Conservation (phyloP, 2,329 filamentous ascomycete genomes). For the Myriosclerotinia scirpicola region DNA sequence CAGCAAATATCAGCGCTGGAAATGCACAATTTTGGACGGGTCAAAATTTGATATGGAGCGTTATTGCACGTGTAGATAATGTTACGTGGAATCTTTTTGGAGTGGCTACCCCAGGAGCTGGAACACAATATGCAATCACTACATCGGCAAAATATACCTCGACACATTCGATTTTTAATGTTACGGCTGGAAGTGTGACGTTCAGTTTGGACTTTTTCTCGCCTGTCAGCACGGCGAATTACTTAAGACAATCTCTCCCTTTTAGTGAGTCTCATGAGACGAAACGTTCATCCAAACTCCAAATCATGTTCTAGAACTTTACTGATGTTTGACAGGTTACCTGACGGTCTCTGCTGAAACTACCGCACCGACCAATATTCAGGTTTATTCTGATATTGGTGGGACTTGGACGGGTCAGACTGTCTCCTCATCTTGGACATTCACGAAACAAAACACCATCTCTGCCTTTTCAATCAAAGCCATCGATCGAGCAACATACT, state of each 20-base stretch:
- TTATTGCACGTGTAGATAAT: slow-evolving; percentile 40
- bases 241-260: slow-evolving; percentile 41
- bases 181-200: slow-evolving; percentile 34
- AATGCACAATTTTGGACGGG: slow-evolving; percentile 42
- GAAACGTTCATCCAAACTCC: too few species aligned
- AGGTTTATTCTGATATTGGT: slow-evolving; percentile 43
- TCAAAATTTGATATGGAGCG: slow-evolving; percentile 40
- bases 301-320: slow-evolving; percentile 1
- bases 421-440: slow-evolving; percentile 24
- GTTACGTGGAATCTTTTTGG: slow-evolving; percentile 41
- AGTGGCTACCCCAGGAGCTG: slow-evolving; percentile 30
- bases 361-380: slow-evolving; percentile 26
- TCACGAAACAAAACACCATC: slow-evolving; percentile 20
- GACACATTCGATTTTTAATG: slow-evolving; percentile 38
- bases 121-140: slow-evolving; percentile 31
- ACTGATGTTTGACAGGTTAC: slow-evolving; percentile 6
- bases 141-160: slow-evolving; percentile 38
- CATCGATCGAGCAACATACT: slow-evolving; percentile 17
- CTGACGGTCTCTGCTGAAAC: slow-evolving; percentile 12
- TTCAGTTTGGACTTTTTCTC: slow-evolving; percentile 43
- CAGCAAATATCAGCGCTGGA: slow-evolving; percentile 34
- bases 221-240: slow-evolving; percentile 40
- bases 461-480: slow-evolving; percentile 25
- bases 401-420: slow-evolving; percentile 41
- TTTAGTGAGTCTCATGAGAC: slow-evolving; percentile 37